Conservation (phyloP, 2,329 filamentous ascomycete genomes). For the Aspergillus ibericus region DNA sequence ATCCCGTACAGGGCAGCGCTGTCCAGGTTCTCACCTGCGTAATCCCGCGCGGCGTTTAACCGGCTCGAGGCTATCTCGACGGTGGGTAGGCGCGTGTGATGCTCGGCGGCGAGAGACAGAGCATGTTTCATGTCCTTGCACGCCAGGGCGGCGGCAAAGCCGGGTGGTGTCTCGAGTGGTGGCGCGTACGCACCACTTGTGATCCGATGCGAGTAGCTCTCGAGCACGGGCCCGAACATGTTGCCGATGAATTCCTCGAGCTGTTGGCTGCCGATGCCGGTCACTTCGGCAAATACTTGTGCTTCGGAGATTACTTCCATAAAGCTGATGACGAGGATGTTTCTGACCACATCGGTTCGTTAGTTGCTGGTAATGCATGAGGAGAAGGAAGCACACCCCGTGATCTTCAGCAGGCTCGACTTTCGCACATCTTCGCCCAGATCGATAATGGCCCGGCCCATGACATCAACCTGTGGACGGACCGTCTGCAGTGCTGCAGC, state of each 20-base stretch:
- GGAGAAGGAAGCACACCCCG: conserved; percentile 33
- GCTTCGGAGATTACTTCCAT: conserved; percentile 54
- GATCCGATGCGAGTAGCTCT: conserved; percentile 20
- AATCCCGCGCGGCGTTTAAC: not conserved
- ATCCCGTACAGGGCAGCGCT: not conserved
- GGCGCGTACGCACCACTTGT: conserved; percentile 22
- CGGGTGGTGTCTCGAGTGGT: conserved; percentile 8
- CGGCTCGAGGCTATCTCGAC: not conserved
- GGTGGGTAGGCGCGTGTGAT: not conserved
- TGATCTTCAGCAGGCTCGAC: conserved; percentile 50
- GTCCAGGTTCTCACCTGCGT: not conserved
- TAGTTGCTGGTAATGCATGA: too few species aligned
- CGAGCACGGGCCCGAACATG: conserved; percentile 19
- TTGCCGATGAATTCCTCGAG: conserved; percentile 42
- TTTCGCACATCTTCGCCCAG: conserved; percentile 47
- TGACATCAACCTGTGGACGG: conserved; percentile 44
- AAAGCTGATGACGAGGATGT: conserved; percentile 52
- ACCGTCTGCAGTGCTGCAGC: conserved; percentile 36
- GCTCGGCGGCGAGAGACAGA: not conserved
- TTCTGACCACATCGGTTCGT: conserved; percentile 38
- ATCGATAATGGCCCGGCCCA: conserved; percentile 35
- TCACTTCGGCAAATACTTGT: conserved; percentile 51
- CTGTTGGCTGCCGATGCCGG: conserved; percentile 40
- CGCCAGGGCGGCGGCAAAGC: conserved; percentile 19
- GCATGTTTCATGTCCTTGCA: conserved; percentile 19